phyloP scores from a whole-genome alignment of 805 yeast genomes.

The Saccharomyces mikatae region DNA sequence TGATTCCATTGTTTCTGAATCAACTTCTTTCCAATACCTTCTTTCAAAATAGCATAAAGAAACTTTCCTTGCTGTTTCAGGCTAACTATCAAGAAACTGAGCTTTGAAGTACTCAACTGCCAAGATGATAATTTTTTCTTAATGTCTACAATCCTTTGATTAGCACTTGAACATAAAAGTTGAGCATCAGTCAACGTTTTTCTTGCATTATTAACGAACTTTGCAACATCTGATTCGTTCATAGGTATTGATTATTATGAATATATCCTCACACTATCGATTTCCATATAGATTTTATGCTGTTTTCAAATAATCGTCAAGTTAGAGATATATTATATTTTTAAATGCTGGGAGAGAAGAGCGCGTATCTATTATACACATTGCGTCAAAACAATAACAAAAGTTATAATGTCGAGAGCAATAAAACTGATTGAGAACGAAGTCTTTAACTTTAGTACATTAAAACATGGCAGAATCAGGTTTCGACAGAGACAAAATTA shows the following conservation, averaged over 20 bases:
- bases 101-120: conserved; percentile 36
- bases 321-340: not conserved
- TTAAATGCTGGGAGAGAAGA: not conserved
- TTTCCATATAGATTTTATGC: not conserved
- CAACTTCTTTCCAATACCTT: conserved; percentile 27
- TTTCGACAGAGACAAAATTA: not conserved
- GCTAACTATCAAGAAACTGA: conserved; percentile 39
- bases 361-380: not conserved
- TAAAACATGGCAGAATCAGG: not conserved
- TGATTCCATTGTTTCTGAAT: conserved; percentile 20
- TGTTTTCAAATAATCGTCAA: not conserved
- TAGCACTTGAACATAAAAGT: conserved; percentile 44
- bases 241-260: not conserved
- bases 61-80: conserved; percentile 40
- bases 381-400: not conserved
- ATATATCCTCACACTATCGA: not conserved
- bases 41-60: conserved; percentile 27
- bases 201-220: conserved; percentile 42
- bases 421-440: not conserved
- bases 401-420: not conserved
- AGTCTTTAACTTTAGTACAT: not conserved
- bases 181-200: conserved; percentile 42
- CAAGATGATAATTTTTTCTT: conserved; percentile 32
- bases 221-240: conserved; percentile 9
- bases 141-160: conserved; percentile 32